Base-by-base conservation (phyloP, 2,329 filamentous ascomycete genomes). In the Trichophyton equinum region DNA sequence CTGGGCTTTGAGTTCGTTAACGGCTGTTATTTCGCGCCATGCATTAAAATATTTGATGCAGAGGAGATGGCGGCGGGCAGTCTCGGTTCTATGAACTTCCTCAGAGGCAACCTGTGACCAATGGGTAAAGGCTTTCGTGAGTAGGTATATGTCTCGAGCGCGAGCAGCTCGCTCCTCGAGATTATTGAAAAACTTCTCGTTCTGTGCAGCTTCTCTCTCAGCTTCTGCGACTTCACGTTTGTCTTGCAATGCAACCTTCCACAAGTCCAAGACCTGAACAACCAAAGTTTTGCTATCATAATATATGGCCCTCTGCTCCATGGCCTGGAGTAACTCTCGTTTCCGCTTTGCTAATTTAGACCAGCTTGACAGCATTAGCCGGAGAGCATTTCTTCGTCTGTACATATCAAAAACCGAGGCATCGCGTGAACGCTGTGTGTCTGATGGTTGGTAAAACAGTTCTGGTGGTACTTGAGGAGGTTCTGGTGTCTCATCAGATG, bases 41-140 rank as follows among this genome's bases (percentile, higher is more conserved):
- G 83, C 83, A 62, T 82, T 82, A 71, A 89, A 89, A 63, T 85
- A 85, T 60, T 82, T 82, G 11, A 82, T 83, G 60, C 85, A 79
- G 60, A 94, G 75, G 62, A 91, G 83, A 69, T 89, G 87, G 63
- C 83, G 79, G 64, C 87, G 81, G 20, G 88, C 89, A 47, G 84
- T 78, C 3, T 81, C 82, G 3, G 87, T 89, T 46, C 83, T 81
- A 64, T 84, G 80, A 15, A 84, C 77, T 67, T 89, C 83, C 13
- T 88, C 83, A 4, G 79, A 80, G 9, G 87, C 81, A 58, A 81
- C 77, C 60, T 81, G 80, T 9, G 82, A 81, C 89, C 89, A 95
- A 64, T 87, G 83, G 1, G 78, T 81, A 61, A 89, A 84, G 1
- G 82, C 80, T 69, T 84, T 85, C 2, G 79, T 81, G 61, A 86